Base-by-base conservation (phyloP, 768 basidiomycete genomes). In the Kwoniella mangroviensis region DNA sequence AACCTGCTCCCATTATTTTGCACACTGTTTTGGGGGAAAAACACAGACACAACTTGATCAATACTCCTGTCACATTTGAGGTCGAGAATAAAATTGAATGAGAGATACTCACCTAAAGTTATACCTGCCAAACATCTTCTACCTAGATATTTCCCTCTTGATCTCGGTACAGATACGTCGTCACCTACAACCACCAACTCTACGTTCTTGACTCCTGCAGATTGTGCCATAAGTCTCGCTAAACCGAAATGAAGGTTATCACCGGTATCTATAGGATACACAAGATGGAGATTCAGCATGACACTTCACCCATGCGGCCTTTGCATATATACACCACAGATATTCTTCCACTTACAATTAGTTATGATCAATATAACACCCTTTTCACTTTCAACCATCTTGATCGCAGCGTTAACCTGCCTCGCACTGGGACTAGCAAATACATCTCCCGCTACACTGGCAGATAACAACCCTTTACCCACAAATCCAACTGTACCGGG, bases 221-320 rank as follows among this genome's bases (percentile, higher is more conserved):
- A 82, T 4, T 92, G 89, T 3, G 91, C 89, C 74, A 92, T 90
- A 77, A 96, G 93, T 74, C 89, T 90, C 3, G 93, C 93, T 11
- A 96, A 87, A 24, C 94, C 94, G 76, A 96, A 96, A 78, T 94
- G 93, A 57, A 96, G 88, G 45, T 94, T 87, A 75, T 96, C 94
- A 19, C 94, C 94, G 52, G 77, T 78, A 45, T 77, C 76, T 77
- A 28, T 34, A 34, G 34, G 34, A 34, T 34, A 34, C 6, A 34
- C 34, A 34, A 34, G 34, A 34, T 34, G 34, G 34, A 34, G 6
- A 34, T 6, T 34, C 6, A 34, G 34, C 34, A 34, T 34, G 34
- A 34, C 9, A 34, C 34, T 34, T 34, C 34, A 34, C 34, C 1
- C 34, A 7, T 34, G 9, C 34, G 34, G 34, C 34, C 34, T 34